These are phyloP conservation scores for Pseudocercospora eumusae DNA, from an alignment of 2,329 filamentous ascomycete species.

Conservation along the genomic window DNA sequence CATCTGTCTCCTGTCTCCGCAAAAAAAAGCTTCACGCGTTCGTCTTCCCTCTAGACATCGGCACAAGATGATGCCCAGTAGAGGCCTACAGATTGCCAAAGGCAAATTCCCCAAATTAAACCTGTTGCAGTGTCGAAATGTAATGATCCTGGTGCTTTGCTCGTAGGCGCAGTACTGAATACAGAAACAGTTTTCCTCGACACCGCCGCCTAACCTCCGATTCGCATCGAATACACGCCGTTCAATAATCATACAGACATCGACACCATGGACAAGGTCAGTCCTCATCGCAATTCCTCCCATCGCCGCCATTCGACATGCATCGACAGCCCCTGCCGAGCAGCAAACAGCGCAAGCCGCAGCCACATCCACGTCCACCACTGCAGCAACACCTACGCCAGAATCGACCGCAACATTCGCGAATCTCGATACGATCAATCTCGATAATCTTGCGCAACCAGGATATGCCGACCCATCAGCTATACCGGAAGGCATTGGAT, in stretches of 20 bases:
- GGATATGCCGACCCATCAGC: conserved; percentile 17
- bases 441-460: conserved; percentile 39
- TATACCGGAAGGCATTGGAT: conserved; percentile 76
- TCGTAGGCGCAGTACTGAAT: background rate
- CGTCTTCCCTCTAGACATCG: background rate
- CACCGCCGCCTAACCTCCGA: conserved; percentile 23
- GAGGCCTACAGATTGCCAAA: conserved; percentile 46
- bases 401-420: conserved; percentile 31
- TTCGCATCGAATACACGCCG: conserved; percentile 13
- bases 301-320: conserved; percentile 29
- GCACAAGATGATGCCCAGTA: conserved; percentile 49
- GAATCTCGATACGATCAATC: conserved; percentile 39
- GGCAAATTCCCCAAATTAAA: conserved; percentile 30
- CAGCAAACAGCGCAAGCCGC: background rate
- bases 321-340: conserved; percentile 32
- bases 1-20: conserved; percentile 7
- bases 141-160: conserved; percentile 13
- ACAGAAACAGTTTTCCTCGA: conserved; percentile 33
- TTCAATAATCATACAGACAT: conserved; percentile 14
- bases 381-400: conserved; percentile 34
- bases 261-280: conserved; percentile 21
- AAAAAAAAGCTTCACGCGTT: conserved; percentile 14
- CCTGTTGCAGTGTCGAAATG: conserved; percentile 35
- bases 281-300: conserved; percentile 23
- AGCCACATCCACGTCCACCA: conserved; percentile 34